Evolutionary conservation across 2,329 filamentous ascomycete species (phyloP), one percentile per base, ranked within the genome.

Genomic region (Claviceps arundinis): DNA sequence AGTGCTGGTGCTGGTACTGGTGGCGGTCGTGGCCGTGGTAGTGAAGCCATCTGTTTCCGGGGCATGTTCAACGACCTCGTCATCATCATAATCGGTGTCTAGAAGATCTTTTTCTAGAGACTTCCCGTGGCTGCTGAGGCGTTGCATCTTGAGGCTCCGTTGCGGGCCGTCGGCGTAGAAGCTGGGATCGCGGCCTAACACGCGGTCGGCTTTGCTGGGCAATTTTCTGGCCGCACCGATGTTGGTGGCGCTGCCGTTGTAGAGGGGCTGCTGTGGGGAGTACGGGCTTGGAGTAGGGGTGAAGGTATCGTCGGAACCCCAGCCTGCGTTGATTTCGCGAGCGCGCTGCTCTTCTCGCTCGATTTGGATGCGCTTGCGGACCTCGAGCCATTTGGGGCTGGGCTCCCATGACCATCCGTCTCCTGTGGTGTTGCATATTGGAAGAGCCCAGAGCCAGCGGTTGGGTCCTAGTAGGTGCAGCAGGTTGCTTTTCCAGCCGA

Each of bases 361-460:
- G 9, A 62, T 58, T 4, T 71, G 69, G n/a, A 89, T 73, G 19
- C 72, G 72, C 5, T 89, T 82, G 44, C 83, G 75, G 4, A 84
- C 85, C 38, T 83, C 81, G 2, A 87, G 56, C 86, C 93, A 98
- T 58, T 80, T 81, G 1, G 80, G 76, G 62, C 82, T 94, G 1
- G 90, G 79, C 61, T 96, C 89, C 93, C 93, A 98, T 45, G 75
- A 77, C 91, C 91, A 98, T 22, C 93, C 93, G 65, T 98, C 88
- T 37, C 91, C 91, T 0, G 81, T 87, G 2, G 89, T 95, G 62
- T 86, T 97, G 66, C 79, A 81, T 46, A 97, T 71, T 0, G 93
- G 93, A 1, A 97, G 55, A 30, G 75, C 70, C 91, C 93, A 97
- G 8, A 93, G 72, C 26, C 79, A 68, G 1, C 82, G 82, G 1